phyloP scores from a whole-genome alignment of 2,329 filamentous ascomycete species.

The Pestalotiopsis sp. region DNA sequence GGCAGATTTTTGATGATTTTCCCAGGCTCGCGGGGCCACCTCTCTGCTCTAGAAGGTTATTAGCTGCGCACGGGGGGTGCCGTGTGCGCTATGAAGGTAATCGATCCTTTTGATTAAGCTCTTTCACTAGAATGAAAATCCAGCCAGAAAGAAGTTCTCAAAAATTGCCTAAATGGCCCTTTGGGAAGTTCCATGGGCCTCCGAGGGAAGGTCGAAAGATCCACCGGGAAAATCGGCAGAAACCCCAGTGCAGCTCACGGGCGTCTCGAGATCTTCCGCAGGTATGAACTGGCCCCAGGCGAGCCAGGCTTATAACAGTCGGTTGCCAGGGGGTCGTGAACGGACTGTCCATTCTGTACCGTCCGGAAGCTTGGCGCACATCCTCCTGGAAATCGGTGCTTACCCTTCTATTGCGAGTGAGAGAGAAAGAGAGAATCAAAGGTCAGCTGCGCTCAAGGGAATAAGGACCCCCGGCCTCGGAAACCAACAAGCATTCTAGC shows the following conservation, averaged over 20 bases:
- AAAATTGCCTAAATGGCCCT: background rate
- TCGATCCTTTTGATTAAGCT: background rate
- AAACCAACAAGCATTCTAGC: background rate
- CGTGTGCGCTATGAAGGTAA: background rate
- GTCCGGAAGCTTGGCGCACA: background rate
- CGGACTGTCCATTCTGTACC: background rate
- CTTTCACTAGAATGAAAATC: background rate
- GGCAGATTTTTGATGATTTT: background rate
- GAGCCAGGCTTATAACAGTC: background rate
- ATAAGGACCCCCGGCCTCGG: background rate
- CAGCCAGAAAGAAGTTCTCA: background rate
- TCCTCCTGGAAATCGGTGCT: background rate
- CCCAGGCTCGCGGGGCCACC: too few species aligned
- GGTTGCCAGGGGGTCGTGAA: background rate
- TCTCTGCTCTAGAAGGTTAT: background rate
- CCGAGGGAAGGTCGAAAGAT: background rate
- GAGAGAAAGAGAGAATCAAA: background rate
- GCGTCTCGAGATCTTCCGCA: slow-evolving; percentile 5
- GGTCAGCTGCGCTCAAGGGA: background rate
- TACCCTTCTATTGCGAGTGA: background rate
- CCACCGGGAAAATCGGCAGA: background rate
- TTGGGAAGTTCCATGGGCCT: background rate
- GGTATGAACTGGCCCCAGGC: background rate
- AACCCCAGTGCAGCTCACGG: background rate
- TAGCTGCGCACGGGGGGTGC: background rate